Evolutionary conservation across 129 eudicot genomes (phyloP).

Genomic region (Tanacetum coccineum): DNA sequence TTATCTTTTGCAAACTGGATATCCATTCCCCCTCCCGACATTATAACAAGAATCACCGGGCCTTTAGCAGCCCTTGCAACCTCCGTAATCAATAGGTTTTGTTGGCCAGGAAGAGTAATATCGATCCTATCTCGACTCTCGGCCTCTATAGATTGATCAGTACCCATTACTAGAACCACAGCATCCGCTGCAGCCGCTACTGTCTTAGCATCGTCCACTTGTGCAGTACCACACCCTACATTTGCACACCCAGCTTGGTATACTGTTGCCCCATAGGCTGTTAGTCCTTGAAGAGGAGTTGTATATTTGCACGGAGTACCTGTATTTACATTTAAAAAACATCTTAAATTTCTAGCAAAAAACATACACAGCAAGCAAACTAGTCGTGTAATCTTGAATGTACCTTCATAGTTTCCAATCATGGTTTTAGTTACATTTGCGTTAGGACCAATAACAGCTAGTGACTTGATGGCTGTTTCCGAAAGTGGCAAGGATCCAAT

Average conservation of each 20-base stretch:
- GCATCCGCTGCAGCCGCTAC: conserved; percentile 83
- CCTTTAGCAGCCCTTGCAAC: conserved; percentile 81
- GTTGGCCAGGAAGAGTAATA: conserved; percentile 94
- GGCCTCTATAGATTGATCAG: conserved; percentile 77
- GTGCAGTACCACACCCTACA: conserved; percentile 61
- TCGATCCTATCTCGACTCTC: conserved; percentile 64
- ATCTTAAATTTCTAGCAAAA: neutral
- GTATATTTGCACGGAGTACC: conserved; percentile 86
- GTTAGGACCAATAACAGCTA: conserved; percentile 95
- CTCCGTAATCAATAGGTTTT: conserved; percentile 42
- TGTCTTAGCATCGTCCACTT: conserved; percentile 62
- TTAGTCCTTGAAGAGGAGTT: conserved; percentile 83
- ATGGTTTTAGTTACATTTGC: conserved; percentile 83
- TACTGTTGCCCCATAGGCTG: conserved; percentile 49
- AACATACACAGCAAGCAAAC: neutral
- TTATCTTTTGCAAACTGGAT: conserved; percentile 73
- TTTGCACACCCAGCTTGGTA: conserved; percentile 69
- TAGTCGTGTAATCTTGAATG: neutral
- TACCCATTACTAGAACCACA: conserved; percentile 68
- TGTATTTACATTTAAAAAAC: conserved; percentile 19
- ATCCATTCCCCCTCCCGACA: conserved; percentile 98
- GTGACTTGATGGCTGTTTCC: conserved; percentile 58
- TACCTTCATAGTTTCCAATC: conserved; percentile 94
- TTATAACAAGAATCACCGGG: conserved; percentile 88
- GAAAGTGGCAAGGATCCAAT: conserved; percentile 70